Conservation (phyloP, 352 stramenopile genomes). For the Phytophthora multivora region DNA sequence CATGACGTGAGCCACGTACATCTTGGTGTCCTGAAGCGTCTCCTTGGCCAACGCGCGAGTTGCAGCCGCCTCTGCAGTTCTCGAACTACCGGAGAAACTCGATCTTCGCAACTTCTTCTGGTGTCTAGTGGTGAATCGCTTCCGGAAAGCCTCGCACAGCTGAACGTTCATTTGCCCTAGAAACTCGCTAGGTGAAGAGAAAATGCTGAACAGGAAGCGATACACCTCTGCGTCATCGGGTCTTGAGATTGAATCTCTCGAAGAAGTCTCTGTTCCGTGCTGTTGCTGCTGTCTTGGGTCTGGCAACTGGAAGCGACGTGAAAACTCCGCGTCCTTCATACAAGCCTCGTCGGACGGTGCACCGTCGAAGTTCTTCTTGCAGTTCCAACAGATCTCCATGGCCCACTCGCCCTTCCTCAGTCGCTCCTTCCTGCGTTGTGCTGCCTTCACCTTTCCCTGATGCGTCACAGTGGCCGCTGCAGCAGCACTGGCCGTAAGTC, state of each 20-base stretch:
- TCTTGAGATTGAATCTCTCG: neutral
- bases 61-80: conserved; percentile 1
- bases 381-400: conserved; percentile 75
- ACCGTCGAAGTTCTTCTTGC: conserved; percentile 52
- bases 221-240: conserved; percentile 55
- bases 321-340: conserved; percentile 61
- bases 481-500: conserved; percentile 59
- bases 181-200: conserved; percentile 56
- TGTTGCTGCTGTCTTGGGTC: neutral
- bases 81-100: conserved; percentile 21
- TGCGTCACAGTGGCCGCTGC: conserved; percentile 58
- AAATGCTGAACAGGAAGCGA: conserved; percentile 59
- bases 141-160: conserved; percentile 53
- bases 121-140: conserved; percentile 34
- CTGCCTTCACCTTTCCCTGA: conserved; percentile 52
- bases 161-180: conserved; percentile 70
- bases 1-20: conserved; percentile 67
- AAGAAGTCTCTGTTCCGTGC: neutral
- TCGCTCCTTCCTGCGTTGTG: conserved; percentile 41
- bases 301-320: conserved; percentile 52
- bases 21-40: conserved; percentile 69
- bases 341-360: conserved; percentile 54
- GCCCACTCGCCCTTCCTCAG: conserved; percentile 62
- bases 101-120: conserved; percentile 22
- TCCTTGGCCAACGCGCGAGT: conserved; percentile 34